Evolutionary conservation across 2,329 filamentous ascomycete species (phyloP).

Genomic region (Pseudocercospora pini-densiflorae): DNA sequence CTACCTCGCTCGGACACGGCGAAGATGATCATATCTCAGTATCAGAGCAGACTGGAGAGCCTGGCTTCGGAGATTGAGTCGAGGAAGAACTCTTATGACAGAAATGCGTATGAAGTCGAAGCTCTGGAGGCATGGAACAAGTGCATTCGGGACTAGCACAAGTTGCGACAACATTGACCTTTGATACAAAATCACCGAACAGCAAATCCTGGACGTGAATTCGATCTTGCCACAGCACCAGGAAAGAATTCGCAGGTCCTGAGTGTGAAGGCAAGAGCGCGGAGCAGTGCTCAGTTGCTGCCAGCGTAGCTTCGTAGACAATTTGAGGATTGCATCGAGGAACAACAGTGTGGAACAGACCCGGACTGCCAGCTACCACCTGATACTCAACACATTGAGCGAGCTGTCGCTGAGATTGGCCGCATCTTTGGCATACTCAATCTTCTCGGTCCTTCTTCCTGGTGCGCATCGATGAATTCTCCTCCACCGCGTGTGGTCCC

Average conservation of each 20-base stretch:
- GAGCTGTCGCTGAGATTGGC: background rate
- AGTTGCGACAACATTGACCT: background rate
- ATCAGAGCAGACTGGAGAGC: slow-evolving; percentile 31
- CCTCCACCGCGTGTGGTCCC: background rate
- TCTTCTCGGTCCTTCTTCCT: background rate
- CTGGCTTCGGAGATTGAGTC: slow-evolving; percentile 32
- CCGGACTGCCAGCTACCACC: too few relatives aligned
- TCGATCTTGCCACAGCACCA: background rate
- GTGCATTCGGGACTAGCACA: slow-evolving; percentile 25
- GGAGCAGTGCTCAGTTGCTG: background rate
- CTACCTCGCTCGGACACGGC: slow-evolving; percentile 32
- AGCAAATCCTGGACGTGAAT: background rate
- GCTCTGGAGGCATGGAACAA: slow-evolving; percentile 35
- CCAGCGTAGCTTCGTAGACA: background rate
- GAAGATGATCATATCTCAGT: slow-evolving; percentile 31
- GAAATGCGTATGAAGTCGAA: slow-evolving; percentile 33
- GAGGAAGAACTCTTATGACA: slow-evolving; percentile 21
- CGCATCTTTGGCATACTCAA: background rate
- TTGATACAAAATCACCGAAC: background rate
- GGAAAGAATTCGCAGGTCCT: background rate
- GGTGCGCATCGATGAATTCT: background rate
- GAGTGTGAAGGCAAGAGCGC: background rate
- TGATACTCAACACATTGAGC: background rate
- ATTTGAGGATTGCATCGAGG: background rate
- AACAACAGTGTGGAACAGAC: background rate